These are phyloP conservation scores for Xerocomus potaroensis DNA, from an alignment of 768 basidiomycete species.

Conservation along the genomic window DNA sequence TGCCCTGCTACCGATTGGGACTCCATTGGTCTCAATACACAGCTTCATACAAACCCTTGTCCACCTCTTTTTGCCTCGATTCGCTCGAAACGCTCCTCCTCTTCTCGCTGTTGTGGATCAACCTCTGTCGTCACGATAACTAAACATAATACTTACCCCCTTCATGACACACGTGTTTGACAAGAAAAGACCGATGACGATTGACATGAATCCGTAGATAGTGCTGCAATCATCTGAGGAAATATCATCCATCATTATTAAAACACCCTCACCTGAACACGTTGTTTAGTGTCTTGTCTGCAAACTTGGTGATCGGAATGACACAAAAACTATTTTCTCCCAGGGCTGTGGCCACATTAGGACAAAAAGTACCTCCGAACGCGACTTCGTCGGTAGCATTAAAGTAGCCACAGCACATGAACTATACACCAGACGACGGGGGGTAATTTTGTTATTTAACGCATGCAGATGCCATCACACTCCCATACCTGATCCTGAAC, in stretches of 20 bases:
- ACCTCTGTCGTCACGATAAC: background rate
- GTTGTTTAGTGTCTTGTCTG: constrained; percentile 72
- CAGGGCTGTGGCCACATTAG: constrained; percentile 35
- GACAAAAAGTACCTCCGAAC: constrained; percentile 62
- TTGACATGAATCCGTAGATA: constrained; percentile 80
- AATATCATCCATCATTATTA: background rate
- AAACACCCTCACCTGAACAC: constrained; percentile 67
- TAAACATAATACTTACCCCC: constrained; percentile 40
- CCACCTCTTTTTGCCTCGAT: constrained; percentile 90
- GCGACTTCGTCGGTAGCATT: constrained; percentile 55
- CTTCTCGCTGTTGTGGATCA: constrained; percentile 53
- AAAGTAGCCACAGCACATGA: constrained; percentile 85
- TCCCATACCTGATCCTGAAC: constrained; percentile 70
- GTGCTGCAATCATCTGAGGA: constrained; percentile 34
- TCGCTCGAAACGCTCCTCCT: constrained; percentile 80
- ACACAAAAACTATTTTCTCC: constrained; percentile 60
- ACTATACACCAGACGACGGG: constrained; percentile 40
- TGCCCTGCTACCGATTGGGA: too few species aligned
- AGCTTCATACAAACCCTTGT: constrained; percentile 70
- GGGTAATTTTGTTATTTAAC: background rate
- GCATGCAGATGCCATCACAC: background rate
- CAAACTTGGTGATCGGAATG: constrained; percentile 58
- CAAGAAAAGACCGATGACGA: constrained; percentile 70
- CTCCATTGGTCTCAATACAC: too few species aligned
- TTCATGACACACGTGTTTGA: constrained; percentile 85